phyloP scores from a whole-genome alignment of 371 early-diverging fungal species.

The Rhizopus delemar region DNA sequence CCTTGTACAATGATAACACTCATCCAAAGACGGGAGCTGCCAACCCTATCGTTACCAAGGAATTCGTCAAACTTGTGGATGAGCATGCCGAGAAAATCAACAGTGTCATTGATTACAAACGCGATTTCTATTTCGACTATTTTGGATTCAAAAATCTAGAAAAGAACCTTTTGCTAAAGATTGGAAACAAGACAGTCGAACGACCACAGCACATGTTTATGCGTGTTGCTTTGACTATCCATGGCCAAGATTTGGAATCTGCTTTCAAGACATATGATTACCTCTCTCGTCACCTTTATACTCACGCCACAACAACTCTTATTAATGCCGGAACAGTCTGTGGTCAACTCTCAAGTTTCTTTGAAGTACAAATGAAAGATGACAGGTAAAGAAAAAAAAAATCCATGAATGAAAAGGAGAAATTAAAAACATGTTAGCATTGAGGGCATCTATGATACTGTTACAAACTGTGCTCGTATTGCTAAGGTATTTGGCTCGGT shows the following conservation, averaged over 20 bases:
- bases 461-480: constrained; percentile 97
- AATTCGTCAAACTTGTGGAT: constrained; percentile 72
- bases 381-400: constrained; percentile 41
- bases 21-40: constrained; percentile 87
- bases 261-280: constrained; percentile 97
- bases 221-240: constrained; percentile 98
- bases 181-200: constrained; percentile 84
- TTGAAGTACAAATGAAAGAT: constrained; percentile 94
- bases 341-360: constrained; percentile 97
- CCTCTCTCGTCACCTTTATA: constrained; percentile 94
- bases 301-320: constrained; percentile 98
- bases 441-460: constrained; percentile 98
- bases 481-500: constrained; percentile 99
- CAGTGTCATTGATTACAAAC: constrained; percentile 90
- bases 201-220: constrained; percentile 99
- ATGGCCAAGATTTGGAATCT: constrained; percentile 87
- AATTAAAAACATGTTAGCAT: constrained; percentile 58
- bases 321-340: constrained; percentile 98
- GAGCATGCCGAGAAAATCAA: constrained; percentile 84
- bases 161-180: constrained; percentile 91
- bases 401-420: too few species aligned
- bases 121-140: constrained; percentile 97
- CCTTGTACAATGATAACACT: constrained; percentile 75
- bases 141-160: constrained; percentile 99
- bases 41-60: constrained; percentile 86